These are phyloP conservation scores for Ogataea methanolica DNA, from an alignment of 805 yeast species.

Conservation along the genomic window DNA sequence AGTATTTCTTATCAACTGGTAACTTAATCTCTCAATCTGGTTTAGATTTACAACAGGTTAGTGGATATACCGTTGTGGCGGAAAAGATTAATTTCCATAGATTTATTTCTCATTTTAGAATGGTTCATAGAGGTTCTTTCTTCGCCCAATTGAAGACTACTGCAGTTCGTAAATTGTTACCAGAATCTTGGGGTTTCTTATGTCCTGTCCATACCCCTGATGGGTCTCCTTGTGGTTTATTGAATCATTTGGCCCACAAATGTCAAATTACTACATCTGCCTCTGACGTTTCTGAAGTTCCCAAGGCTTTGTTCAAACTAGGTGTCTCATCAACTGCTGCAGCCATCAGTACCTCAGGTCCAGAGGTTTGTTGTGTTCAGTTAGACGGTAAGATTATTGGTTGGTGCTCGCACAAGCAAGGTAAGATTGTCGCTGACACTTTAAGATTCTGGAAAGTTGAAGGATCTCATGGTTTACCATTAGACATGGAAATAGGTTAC, in stretches of 20 bases:
- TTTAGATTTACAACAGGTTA: slow-evolving; percentile 93
- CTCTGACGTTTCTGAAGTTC: slow-evolving; percentile 69
- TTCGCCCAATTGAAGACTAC: slow-evolving; percentile 97
- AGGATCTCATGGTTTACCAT: slow-evolving; percentile 71
- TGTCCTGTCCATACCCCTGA: slow-evolving; percentile 99
- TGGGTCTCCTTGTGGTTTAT: slow-evolving; percentile 98
- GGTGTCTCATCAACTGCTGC: slow-evolving; percentile 82
- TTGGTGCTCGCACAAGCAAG: slow-evolving; percentile 90
- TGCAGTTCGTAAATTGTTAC: slow-evolving; percentile 90
- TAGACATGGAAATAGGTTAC: slow-evolving; percentile 86
- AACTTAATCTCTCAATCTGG: slow-evolving; percentile 96
- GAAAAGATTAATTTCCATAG: slow-evolving; percentile 97
- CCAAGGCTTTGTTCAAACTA: slow-evolving; percentile 57
- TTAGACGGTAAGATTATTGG: slow-evolving; percentile 90
- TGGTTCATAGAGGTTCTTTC: slow-evolving; percentile 99
- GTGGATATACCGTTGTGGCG: slow-evolving; percentile 98
- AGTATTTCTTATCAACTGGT: slow-evolving; percentile 94
- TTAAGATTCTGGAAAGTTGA: slow-evolving; percentile 90
- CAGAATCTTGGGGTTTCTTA: slow-evolving; percentile 98
- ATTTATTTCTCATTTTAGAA: slow-evolving; percentile 96
- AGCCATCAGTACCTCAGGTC: slow-evolving; percentile 70
- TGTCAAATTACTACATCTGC: slow-evolving; percentile 80
- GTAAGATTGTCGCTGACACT: slow-evolving; percentile 81
- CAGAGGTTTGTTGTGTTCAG: slow-evolving; percentile 84
- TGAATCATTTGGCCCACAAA: slow-evolving; percentile 94